Evolutionary conservation across 1,284 basidiomycete species (phyloP), one percentile per base, ranked within the genome.

Genomic region (Agroathelia rolfsii): DNA sequence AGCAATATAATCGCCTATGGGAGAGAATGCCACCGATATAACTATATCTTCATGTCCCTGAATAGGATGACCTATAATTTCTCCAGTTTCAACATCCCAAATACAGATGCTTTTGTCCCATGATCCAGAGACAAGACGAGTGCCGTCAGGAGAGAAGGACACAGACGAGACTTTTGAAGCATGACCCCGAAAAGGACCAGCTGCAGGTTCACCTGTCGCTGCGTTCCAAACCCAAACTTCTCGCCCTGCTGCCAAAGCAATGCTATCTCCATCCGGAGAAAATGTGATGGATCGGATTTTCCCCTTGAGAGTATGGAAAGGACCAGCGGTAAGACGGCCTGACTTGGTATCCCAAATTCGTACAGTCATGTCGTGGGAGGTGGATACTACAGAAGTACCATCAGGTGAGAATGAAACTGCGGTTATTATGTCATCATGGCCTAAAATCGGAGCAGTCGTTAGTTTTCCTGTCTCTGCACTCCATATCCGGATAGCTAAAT

Each of bases 1-100:
- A 12, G 52, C 51, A 30, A 56, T 43, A 19, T 43, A 42, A 12
- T 39, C 43, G 26, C 54, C 49, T n/a, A n/a, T n/a, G n/a, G n/a
- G 28, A 14, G 37, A 38, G 22, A 40, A 39, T 6, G 32, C 28
- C 5, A 44, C 35, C 15, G 24, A 24, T n/a, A 9, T 25, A 18
- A 28, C 24, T 12, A 23, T 12, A 9, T 22, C 32, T 1, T 28
- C 12, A 6, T 39, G 42, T 22, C 29, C 38, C 17, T 25, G 26
- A 4, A 39, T 21, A 14, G 39, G 39, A 7, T 28, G 30, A 4
- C 21, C 27, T 12, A 36, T 16, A 12, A 33, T 35, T 50, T 48
- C 38, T 30, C 42, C 48, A 11, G 25, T 41, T 10, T 36, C 30
- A 15, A 46, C 31, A 28, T 55, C 43, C 23, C 46, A 48, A 21